Conservation (phyloP, 1,284 basidiomycete species). For the Rhodotorula glutinis region DNA sequence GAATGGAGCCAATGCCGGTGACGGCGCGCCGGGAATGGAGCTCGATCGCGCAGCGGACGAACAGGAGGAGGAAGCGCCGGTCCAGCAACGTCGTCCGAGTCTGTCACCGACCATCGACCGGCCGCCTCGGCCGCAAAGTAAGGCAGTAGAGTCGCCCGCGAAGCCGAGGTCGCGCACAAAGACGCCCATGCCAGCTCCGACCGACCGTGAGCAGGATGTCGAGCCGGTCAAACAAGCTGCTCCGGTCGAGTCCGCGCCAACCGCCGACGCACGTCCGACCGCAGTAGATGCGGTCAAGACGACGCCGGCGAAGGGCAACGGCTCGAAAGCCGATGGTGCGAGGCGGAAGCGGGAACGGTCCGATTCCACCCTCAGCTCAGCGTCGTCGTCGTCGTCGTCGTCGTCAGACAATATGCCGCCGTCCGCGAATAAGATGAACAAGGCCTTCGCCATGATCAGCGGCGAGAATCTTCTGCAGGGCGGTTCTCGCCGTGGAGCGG, state of each 20-base stretch:
- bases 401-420: constrained; percentile 2
- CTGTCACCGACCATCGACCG: no score
- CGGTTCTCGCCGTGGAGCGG: constrained; percentile 55
- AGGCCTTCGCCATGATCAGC: constrained; percentile 22
- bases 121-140: not conserved
- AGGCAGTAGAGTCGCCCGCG: not conserved
- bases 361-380: not conserved
- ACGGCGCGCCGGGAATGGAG: not conserved
- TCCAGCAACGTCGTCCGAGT: no score
- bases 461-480: constrained; percentile 26
- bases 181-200: no score
- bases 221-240: no score
- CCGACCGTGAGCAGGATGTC: no score
- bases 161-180: no score
- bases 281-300: no score
- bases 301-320: no score
- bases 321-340: constrained; percentile 6
- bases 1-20: not conserved
- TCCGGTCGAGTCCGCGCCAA: no score
- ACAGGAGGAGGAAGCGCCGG: no score
- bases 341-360: not conserved
- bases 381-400: constrained; percentile 15
- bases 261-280: no score
- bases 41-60: not conserved
- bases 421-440: constrained; percentile 18